Percentiles rank a stretch among this genome's conserved stretches.
phyloP scores from a whole-genome alignment of 306 rosid species.

The Clitoria ternatea region DNA sequence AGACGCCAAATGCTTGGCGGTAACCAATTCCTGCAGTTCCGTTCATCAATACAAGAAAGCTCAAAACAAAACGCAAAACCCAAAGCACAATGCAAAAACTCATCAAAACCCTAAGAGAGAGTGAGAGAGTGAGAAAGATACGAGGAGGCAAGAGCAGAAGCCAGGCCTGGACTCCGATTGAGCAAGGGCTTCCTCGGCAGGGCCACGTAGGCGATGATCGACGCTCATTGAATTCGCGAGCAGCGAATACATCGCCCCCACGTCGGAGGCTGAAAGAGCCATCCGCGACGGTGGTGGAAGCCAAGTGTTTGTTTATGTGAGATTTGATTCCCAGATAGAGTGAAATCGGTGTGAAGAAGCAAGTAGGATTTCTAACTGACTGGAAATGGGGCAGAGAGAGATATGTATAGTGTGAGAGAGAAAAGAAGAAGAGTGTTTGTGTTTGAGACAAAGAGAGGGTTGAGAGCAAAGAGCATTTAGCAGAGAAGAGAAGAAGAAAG shows the following conservation, averaged over 20 bases:
- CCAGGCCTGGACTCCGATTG: constrained; percentile 84
- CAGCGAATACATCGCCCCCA: constrained; percentile 77
- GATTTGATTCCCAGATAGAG: not conserved
- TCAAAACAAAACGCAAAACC: not conserved
- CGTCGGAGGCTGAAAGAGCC: constrained; percentile 73
- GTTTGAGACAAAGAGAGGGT: not conserved
- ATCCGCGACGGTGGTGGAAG: constrained; percentile 23
- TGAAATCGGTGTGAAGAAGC: constrained; percentile 5
- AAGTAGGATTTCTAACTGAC: not conserved
- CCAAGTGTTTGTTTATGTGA: not conserved
- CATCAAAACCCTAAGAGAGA: constrained; percentile 40
- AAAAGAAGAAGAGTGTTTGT: not conserved
- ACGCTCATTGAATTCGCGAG: constrained; percentile 77
- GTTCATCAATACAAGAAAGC: not conserved
- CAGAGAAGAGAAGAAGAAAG: constrained; percentile 3
- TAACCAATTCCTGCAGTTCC: constrained; percentile 68
- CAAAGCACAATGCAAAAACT: constrained; percentile 25
- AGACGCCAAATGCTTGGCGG: constrained; percentile 69
- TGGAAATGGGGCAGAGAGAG: not conserved
- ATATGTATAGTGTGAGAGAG: not conserved
- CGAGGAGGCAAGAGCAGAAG: constrained; percentile 85
- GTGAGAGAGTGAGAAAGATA: not conserved
- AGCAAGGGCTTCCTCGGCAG: constrained; percentile 75
- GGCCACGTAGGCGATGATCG: constrained; percentile 62
- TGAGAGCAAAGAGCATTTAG: not conserved